Evolutionary conservation across 2,329 filamentous ascomycete genomes (phyloP).

Genomic region (Metarhizium humberi): DNA sequence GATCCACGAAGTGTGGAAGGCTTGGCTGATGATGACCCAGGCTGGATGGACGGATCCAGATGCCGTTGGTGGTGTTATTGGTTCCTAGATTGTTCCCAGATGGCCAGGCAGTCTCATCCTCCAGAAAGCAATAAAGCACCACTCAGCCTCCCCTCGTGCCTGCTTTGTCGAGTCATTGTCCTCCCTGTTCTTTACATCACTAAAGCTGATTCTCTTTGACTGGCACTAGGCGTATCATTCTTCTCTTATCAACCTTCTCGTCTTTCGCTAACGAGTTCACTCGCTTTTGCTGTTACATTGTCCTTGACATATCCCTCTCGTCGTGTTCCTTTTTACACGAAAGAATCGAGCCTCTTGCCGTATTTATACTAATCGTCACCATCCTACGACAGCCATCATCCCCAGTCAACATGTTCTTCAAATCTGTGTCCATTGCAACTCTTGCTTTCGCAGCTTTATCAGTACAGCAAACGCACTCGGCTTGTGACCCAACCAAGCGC

Average conservation of each 20-base stretch:
- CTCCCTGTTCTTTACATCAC: not conserved
- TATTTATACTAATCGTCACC: not conserved
- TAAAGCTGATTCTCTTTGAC: too few species aligned
- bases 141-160: not conserved
- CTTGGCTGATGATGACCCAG: not conserved
- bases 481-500: too few species aligned
- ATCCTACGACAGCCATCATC: not conserved
- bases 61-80: not conserved
- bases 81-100: not conserved
- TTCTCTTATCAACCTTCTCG: not conserved
- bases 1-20: not conserved
- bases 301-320: not conserved
- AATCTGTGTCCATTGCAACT: conserved; percentile 33
- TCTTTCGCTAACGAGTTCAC: conserved; percentile 1
- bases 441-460: too few species aligned
- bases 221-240: not conserved
- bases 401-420: conserved; percentile 29
- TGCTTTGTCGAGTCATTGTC: not conserved
- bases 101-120: not conserved
- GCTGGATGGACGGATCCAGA: not conserved
- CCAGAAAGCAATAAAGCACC: conserved; percentile 2
- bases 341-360: too few species aligned
- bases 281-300: not conserved
- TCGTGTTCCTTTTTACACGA: too few species aligned
- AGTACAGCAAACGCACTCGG: too few species aligned